These are phyloP conservation scores for Pseudodiploospora longispora DNA, from an alignment of 2,329 filamentous ascomycete species.

Conservation along the genomic window DNA sequence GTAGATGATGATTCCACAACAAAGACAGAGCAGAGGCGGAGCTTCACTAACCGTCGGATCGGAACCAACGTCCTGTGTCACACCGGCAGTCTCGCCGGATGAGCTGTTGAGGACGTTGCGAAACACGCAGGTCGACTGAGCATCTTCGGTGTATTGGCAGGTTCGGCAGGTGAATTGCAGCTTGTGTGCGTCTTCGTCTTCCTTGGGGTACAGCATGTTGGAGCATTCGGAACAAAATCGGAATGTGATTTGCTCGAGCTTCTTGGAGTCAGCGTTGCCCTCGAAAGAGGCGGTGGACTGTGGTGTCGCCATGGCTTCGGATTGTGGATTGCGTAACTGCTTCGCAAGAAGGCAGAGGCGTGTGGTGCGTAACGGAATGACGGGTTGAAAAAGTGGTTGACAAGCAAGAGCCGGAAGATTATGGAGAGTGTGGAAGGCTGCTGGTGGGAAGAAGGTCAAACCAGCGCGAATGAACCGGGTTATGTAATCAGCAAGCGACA, in stretches of 20 bases:
- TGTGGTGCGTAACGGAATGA: not conserved
- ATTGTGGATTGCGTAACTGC: not conserved
- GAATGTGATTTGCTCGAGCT: constrained; percentile 80
- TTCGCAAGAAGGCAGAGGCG: not conserved
- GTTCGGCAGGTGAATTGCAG: constrained; percentile 95
- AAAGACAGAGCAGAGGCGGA: constrained; percentile 35
- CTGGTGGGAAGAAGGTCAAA: not conserved
- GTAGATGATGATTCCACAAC: constrained; percentile 36
- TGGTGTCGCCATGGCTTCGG: constrained; percentile 47
- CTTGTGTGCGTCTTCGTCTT: constrained; percentile 74
- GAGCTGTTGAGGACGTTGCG: constrained; percentile 88
- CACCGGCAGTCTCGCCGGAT: constrained; percentile 90
- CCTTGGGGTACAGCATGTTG: constrained; percentile 96
- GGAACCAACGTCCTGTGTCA: constrained; percentile 92
- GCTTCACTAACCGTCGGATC: constrained; percentile 91
- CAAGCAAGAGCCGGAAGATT: not conserved
- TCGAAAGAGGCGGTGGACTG: constrained; percentile 40
- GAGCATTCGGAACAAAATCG: constrained; percentile 98
- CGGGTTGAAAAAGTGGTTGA: not conserved
- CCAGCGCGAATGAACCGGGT: not conserved
- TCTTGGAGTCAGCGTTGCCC: constrained; percentile 36
- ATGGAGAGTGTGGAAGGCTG: not conserved
- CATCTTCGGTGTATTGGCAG: constrained; percentile 83
- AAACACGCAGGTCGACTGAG: constrained; percentile 85
- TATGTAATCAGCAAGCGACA: too few relatives aligned